Evolutionary conservation across 192 early-diverging fungal genomes (phyloP).

Genomic region (Cladochytrium replicatum): DNA sequence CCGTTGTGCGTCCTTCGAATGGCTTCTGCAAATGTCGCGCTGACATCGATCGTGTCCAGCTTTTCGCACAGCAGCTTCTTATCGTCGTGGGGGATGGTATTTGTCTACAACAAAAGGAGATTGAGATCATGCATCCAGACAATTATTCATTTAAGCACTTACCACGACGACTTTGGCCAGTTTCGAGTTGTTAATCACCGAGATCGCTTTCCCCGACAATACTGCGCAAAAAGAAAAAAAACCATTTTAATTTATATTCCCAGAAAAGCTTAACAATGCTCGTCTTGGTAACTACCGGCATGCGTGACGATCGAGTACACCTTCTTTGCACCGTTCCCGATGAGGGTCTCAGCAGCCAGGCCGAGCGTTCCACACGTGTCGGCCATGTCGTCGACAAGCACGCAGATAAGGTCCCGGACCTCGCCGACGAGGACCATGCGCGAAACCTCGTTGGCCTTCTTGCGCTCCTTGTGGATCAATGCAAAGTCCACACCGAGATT

Average conservation of each 20-base stretch:
- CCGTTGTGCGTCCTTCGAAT: constrained; percentile 94
- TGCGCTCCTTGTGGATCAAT: constrained; percentile 95
- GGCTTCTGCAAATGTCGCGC: constrained; percentile 84
- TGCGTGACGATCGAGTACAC: constrained; percentile 94
- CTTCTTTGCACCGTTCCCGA: constrained; percentile 77
- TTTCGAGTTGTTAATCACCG: constrained; percentile 60
- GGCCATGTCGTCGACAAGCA: constrained; percentile 97
- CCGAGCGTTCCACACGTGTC: constrained; percentile 94
- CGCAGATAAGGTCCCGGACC: constrained; percentile 80
- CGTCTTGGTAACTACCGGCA: no score
- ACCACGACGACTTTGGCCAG: constrained; percentile 65
- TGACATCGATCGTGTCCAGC: constrained; percentile 72
- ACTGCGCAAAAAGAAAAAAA: no score
- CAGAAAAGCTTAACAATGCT: no score
- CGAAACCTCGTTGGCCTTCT: constrained; percentile 53
- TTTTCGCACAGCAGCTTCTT: constrained; percentile 27
- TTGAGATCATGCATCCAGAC: no score
- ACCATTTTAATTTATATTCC: no score
- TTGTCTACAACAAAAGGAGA: no score
- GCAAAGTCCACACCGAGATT: constrained; percentile 91
- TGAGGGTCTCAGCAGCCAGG: constrained; percentile 78
- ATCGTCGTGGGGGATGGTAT: constrained; percentile 42
- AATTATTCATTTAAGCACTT: no score
- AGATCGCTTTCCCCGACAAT: constrained; percentile 70
- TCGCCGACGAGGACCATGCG: constrained; percentile 94